These are phyloP conservation scores for Lagenaria siceraria DNA, from an alignment of 306 rosid species.

Conservation along the genomic window DNA sequence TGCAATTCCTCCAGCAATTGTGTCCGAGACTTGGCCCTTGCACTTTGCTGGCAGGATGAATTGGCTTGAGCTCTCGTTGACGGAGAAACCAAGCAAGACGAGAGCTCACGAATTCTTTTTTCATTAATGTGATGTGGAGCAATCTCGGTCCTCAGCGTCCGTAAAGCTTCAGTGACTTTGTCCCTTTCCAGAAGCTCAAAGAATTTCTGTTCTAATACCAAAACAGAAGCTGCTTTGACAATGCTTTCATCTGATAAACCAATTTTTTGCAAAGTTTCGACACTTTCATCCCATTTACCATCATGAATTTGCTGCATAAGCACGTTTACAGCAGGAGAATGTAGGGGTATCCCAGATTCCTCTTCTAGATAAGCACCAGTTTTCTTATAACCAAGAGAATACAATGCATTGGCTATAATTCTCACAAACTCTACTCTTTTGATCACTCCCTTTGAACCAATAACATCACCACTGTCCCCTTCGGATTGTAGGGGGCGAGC, in stretches of 20 bases:
- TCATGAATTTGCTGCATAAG: slow-evolving; percentile 74
- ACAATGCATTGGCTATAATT: slow-evolving; percentile 80
- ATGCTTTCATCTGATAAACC: slow-evolving; percentile 48
- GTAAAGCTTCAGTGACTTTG: slow-evolving; percentile 68
- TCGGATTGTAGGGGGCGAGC: slow-evolving; percentile 78
- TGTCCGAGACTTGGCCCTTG: slow-evolving; percentile 44
- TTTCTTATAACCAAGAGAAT: slow-evolving; percentile 79
- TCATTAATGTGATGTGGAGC: slow-evolving; percentile 48
- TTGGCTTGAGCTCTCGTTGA: slow-evolving; percentile 18
- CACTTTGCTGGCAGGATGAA: slow-evolving; percentile 23
- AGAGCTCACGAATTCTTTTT: slow-evolving; percentile 66
- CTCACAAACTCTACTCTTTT: slow-evolving; percentile 86
- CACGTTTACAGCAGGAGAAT: slow-evolving; percentile 49
- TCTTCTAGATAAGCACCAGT: slow-evolving; percentile 81
- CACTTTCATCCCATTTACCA: slow-evolving; percentile 79
- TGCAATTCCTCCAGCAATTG: slow-evolving; percentile 77
- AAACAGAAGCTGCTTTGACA: slow-evolving; percentile 55
- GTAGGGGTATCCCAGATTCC: slow-evolving; percentile 84
- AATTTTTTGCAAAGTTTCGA: slow-evolving; percentile 53
- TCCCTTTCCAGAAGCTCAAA: slow-evolving; percentile 63
- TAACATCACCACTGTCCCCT: slow-evolving; percentile 64
- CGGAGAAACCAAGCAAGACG: slow-evolving; percentile 58
- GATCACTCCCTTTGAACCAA: slow-evolving; percentile 85
- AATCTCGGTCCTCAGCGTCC: slow-evolving; percentile 75
- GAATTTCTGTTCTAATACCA: slow-evolving; percentile 83